Conservation (phyloP, 1,139 yeast genomes). For the Trichomonascaceae sp. region DNA sequence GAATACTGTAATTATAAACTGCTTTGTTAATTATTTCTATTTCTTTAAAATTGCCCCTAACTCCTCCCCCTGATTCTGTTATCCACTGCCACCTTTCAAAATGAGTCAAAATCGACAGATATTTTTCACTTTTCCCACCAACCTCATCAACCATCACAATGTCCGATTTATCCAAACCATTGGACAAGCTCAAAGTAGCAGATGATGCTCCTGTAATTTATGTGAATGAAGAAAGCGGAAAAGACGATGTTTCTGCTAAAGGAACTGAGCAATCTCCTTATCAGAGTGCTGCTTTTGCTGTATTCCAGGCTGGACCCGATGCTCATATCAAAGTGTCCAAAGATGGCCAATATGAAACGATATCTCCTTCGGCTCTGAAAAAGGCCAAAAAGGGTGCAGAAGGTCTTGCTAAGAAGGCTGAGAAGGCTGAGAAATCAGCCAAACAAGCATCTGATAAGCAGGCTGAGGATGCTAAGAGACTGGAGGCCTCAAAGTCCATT, state of each 20-base stretch:
- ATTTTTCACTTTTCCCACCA: neutral
- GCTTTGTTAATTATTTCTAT: neutral
- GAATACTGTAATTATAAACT: neutral
- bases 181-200: constrained; percentile 7
- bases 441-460: constrained; percentile 55
- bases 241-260: constrained; percentile 45
- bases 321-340: constrained; percentile 57
- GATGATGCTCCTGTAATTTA: constrained; percentile 34
- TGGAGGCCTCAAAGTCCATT: constrained; percentile 70
- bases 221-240: constrained; percentile 69
- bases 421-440: constrained; percentile 65
- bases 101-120: neutral
- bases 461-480: constrained; percentile 59
- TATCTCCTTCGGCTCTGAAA: constrained; percentile 88
- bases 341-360: constrained; percentile 64
- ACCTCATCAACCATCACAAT: neutral
- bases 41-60: neutral
- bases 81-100: neutral
- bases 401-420: constrained; percentile 81
- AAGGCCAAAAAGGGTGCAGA: constrained; percentile 97
- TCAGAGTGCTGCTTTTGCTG: constrained; percentile 79
- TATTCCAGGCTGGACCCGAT: constrained; percentile 42
- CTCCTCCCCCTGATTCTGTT: neutral
- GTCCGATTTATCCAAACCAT: constrained; percentile 7
- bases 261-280: constrained; percentile 70